These are phyloP conservation scores for Circinella umbellata DNA, from an alignment of 371 early-diverging fungal species.

Conservation along the genomic window DNA sequence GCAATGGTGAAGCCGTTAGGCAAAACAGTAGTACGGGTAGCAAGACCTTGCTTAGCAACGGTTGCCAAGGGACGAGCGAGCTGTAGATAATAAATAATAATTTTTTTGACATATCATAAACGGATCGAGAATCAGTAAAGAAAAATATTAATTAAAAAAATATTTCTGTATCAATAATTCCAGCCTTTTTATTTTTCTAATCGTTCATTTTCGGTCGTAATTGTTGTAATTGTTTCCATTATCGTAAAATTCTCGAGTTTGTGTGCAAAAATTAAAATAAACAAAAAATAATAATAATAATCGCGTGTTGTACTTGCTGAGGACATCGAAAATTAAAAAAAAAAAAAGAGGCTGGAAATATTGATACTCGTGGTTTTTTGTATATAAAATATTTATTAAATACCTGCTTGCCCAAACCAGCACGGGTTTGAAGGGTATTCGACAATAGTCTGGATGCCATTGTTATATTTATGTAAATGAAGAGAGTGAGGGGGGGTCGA, in stretches of 20 bases:
- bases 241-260: no score
- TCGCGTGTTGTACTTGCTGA: neutral
- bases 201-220: neutral
- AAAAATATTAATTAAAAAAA: neutral
- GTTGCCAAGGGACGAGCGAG: conserved; percentile 27
- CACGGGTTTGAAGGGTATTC: conserved; percentile 27
- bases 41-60: conserved; percentile 36
- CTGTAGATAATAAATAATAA: conserved; percentile 6
- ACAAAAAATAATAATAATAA: neutral
- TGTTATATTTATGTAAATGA: conserved; percentile 5
- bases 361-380: neutral
- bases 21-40: conserved; percentile 78
- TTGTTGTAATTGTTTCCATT: neutral
- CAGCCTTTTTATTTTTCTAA: neutral
- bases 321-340: neutral
- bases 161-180: neutral
- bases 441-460: conserved; percentile 34
- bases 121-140: conserved; percentile 7
- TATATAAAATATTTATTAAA: neutral
- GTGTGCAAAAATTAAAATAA: neutral
- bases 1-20: conserved; percentile 92
- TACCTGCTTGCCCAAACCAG: conserved; percentile 30
- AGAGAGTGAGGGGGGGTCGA: conserved; percentile 19
- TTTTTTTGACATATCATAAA: neutral
- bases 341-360: neutral